These are phyloP conservation scores for Fusarium concolor DNA, from an alignment of 2,329 filamentous ascomycete species.

Conservation along the genomic window DNA sequence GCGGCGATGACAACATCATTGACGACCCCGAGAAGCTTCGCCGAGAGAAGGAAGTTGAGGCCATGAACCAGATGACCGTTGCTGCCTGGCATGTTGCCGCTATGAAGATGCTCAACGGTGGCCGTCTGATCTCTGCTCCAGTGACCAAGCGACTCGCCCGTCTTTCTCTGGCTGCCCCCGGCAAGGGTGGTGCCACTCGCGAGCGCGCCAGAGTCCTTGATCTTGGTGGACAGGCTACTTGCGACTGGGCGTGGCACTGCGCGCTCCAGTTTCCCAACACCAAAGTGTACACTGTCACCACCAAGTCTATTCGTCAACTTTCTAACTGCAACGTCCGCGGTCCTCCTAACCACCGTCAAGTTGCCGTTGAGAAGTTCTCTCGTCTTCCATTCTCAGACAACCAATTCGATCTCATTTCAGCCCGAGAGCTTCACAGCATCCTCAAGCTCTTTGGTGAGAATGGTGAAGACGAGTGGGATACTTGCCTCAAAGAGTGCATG, in stretches of 20 bases:
- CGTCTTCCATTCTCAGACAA: slow-evolving; percentile 85
- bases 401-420: slow-evolving; percentile 92
- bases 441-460: slow-evolving; percentile 79
- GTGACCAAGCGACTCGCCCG: slow-evolving; percentile 71
- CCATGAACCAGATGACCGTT: slow-evolving; percentile 75
- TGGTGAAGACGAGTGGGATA: slow-evolving; percentile 86
- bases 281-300: slow-evolving; percentile 89
- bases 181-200: slow-evolving; percentile 57
- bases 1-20: slow-evolving; percentile 73
- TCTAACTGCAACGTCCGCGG: slow-evolving; percentile 82
- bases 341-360: slow-evolving; percentile 86
- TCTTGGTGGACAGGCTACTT: slow-evolving; percentile 84
- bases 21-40: slow-evolving; percentile 73
- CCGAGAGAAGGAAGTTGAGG: slow-evolving; percentile 83
- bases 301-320: slow-evolving; percentile 75
- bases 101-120: slow-evolving; percentile 71
- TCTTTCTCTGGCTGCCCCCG: slow-evolving; percentile 61
- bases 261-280: slow-evolving; percentile 86
- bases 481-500: slow-evolving; percentile 85
- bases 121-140: slow-evolving; percentile 72
- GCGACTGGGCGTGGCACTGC: slow-evolving; percentile 96
- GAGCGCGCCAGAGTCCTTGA: slow-evolving; percentile 80
- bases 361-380: slow-evolving; percentile 81
- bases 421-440: slow-evolving; percentile 85
- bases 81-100: slow-evolving; percentile 72